Base-by-base conservation (phyloP, 495 filamentous ascomycete species). In the Penicillium herquei region DNA sequence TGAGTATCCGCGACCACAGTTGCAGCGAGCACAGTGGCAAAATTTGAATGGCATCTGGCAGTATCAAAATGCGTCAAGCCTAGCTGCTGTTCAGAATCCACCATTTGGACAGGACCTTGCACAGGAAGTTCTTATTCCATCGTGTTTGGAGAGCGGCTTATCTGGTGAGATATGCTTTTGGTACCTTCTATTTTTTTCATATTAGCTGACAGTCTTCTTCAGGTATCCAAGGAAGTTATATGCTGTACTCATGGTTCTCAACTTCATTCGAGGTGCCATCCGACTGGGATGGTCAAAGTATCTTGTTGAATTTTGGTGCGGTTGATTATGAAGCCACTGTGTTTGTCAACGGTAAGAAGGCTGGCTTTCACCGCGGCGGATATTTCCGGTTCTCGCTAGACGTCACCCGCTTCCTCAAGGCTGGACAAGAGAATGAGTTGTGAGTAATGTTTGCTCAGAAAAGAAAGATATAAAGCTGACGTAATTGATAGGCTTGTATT, bases 281-380 rank as follows among this genome's bases (percentile, higher is more conserved):
- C 0, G 58, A 64, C 39, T 87, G 81, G 77, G 56, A 70, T 2
- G 61, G 55, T 14, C 57, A 76, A 51, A 55, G 68, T 0, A 69
- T 86, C 4, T 50, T 87, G 49, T 72, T 89, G n/a, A 82, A 87
- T 48, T 89, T 89, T 50, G 86, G 81, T 41, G 86, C 86, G 1
- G 83, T 88, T 9, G 86, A 89, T 56, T 84, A 88, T 56, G 78
- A 87, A 57, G 81, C 86, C 0, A 84, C 81, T 0, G 81, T 89
- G 1, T 85, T 81, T 48, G 70, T 89, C 60, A 88, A 89, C 53
- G 82, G 82, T 0, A 49, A 76, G 33, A 49, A 81, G 8, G 78
- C 76, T 8, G 80, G 74, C 4, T 79, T 76, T 49, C 73, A 89
- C 46, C 73, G 72, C 12, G 86, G 86, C 21, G 86, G 86, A 2